Evolutionary conservation across 2,329 filamentous ascomycete genomes (phyloP).

Genomic region (Zymoseptoria crescenta): DNA sequence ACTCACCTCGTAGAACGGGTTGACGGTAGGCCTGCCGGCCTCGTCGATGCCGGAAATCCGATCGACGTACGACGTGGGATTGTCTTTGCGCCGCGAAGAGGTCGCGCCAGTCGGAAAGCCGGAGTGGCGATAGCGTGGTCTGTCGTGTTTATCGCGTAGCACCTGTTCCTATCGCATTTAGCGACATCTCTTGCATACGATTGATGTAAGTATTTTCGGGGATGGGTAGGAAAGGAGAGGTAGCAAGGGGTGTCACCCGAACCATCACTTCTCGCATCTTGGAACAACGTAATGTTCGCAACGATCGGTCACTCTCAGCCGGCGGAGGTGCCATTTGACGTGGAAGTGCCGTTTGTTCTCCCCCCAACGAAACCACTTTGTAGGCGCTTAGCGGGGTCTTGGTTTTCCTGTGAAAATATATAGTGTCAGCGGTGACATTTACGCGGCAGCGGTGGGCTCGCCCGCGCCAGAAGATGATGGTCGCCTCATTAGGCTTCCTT

Average conservation of each 20-base stretch:
- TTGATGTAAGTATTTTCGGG: background rate
- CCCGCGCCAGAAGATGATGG: background rate
- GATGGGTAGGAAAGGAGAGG: background rate
- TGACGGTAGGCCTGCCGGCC: background rate
- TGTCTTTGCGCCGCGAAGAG: background rate
- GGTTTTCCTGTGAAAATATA: slow-evolving; percentile 19
- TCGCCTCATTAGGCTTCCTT: slow-evolving; percentile 1
- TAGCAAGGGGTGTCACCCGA: background rate
- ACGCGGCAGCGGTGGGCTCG: background rate
- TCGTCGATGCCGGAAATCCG: background rate
- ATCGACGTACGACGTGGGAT: background rate
- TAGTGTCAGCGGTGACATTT: slow-evolving; percentile 1
- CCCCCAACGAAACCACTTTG: slow-evolving; percentile 18
- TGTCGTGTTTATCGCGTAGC: background rate
- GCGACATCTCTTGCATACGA: background rate
- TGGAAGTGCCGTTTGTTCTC: slow-evolving; percentile 11
- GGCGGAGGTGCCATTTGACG: slow-evolving; percentile 10
- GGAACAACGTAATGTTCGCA: background rate
- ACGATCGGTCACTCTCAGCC: slow-evolving; percentile 7
- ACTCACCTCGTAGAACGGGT: background rate
- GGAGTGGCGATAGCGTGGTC: background rate
- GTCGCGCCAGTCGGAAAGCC: no score
- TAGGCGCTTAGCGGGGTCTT: slow-evolving; percentile 28
- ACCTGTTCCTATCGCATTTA: background rate
- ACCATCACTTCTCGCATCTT: background rate